Conservation (phyloP, 208 protist species). For the Trichomonas tenax region DNA sequence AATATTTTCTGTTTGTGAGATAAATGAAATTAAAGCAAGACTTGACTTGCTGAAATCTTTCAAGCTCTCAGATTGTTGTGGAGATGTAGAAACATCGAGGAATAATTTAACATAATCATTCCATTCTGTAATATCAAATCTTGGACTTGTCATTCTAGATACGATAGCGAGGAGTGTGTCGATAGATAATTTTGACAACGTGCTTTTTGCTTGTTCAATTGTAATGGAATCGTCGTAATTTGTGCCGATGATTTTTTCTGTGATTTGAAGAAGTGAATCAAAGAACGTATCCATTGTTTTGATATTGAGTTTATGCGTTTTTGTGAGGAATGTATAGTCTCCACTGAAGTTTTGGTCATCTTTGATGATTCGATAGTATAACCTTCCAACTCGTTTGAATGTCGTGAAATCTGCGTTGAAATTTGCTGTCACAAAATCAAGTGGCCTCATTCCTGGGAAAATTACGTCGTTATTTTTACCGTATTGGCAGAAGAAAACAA, state of each 20-base stretch:
- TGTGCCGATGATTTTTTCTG: background rate
- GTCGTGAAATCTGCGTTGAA: background rate
- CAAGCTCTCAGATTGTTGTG: background rate
- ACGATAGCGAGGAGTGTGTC: background rate
- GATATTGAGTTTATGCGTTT: background rate
- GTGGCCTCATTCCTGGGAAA: background rate
- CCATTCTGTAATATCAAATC: background rate
- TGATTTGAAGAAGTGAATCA: background rate
- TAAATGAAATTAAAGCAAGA: background rate
- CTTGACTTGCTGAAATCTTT: background rate
- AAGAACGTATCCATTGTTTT: background rate
- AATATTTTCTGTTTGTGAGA: background rate
- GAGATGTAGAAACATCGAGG: background rate
- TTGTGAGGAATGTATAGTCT: background rate
- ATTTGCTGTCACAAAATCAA: background rate
- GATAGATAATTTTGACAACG: background rate
- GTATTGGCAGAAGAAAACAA: background rate
- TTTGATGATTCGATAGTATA: background rate
- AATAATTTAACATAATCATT: background rate
- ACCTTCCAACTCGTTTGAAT: background rate
- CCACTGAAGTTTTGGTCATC: background rate
- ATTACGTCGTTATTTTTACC: background rate
- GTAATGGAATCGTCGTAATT: background rate
- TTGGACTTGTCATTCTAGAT: background rate
- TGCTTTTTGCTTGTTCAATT: background rate